Base-by-base conservation (phyloP, 179 eudicot genomes). In the Gypsophila paniculata region DNA sequence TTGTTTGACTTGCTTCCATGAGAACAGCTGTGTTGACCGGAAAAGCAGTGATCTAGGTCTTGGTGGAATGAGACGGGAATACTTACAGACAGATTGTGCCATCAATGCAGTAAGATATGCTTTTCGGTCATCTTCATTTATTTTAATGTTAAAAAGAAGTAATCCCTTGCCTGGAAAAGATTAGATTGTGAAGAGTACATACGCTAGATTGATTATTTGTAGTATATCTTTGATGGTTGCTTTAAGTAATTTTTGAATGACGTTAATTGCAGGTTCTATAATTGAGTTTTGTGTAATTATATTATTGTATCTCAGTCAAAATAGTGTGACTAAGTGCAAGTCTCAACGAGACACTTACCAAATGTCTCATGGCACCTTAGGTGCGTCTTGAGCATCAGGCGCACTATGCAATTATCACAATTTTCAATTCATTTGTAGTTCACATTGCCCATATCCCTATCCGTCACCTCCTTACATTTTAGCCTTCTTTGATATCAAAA, bases 41-140 rank as follows among this genome's bases (percentile, higher is more conserved):
- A 91, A 91, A 82, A 89, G 97, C 80, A 91, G 96, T 75, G 98
- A 91, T 75, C 81, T 93, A 84, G 98, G 97, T 65, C 89, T 93
- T 73, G 97, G 97, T 77, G 98, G 98, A 78, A 86, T 88, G 89
- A 79, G 86, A 65, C 86, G 91, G 80, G 97, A 93, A 78, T 93
- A 88, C 81, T 80, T 93, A 58, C 96, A 93, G 77, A 89, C 96
- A 48, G 98, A 93, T 77, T 93, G 98, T 75, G 89, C 98, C 53
- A 89, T 85, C 63, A 91, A 93, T 81, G 74, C 62, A 78, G 98
- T 91, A 83, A 82, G 73, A 44, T 22, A 15, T 17, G 12, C 42
- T 34, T 61, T 32, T 5, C 67, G 13, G 61, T 22, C 61, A 10
- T 58, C 14, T 61, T 29, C 15, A 8, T 18, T 7, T 49, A 32